Evolutionary conservation across 2,329 filamentous ascomycete species (phyloP), one percentile per base, ranked within the genome.

Genomic region (Clarireedia monteithiana): DNA sequence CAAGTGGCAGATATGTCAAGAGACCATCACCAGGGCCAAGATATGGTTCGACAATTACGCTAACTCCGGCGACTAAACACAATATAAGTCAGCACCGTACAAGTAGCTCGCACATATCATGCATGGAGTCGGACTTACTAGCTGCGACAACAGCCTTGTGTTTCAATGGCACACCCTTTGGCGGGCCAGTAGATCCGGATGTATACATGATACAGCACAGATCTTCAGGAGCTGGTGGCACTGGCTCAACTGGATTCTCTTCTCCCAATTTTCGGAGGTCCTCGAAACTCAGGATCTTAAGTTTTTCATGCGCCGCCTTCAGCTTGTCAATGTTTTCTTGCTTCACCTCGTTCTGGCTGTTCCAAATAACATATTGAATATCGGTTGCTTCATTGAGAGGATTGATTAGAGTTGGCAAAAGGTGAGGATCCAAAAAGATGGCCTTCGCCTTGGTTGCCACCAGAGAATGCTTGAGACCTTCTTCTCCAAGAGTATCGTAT

Each of bases 1-100:
- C 91, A 52, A 95, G 84, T 1, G 94, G 94, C 12, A 99, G 82
- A 71, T 96, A 99, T 30, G 91, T 90, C 45, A 97, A 81, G 50
- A 96, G 78, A 44, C 81, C 80, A 65, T 97, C 94, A 49, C 79
- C 82, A 56, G 86, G 83, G 57, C 84, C 85, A 50, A 97, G 82
- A 66, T 86, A 86, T 57, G 85, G 83, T 23, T 86, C 88, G 50
- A 96, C 84, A 58, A 89, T 83, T 42, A 80, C 80, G 66, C 86
- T 82, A 42, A 96, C 82, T 68, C 94, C 94, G 47, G 91, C 86
- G 62, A 96, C 81, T 84, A 50, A 34, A 44, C 23, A 14, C 17
- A 50, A 48, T 38, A 39, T 24, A 44, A 20, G 48, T 23, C 5
- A 20, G 47, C 17, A 55, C n/a, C 46, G 6, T 7, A 10, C 36